Evolutionary conservation across 2,329 filamentous ascomycete species (phyloP), one percentile per base, ranked within the genome.

Genomic region (Mycogone perniciosa): DNA sequence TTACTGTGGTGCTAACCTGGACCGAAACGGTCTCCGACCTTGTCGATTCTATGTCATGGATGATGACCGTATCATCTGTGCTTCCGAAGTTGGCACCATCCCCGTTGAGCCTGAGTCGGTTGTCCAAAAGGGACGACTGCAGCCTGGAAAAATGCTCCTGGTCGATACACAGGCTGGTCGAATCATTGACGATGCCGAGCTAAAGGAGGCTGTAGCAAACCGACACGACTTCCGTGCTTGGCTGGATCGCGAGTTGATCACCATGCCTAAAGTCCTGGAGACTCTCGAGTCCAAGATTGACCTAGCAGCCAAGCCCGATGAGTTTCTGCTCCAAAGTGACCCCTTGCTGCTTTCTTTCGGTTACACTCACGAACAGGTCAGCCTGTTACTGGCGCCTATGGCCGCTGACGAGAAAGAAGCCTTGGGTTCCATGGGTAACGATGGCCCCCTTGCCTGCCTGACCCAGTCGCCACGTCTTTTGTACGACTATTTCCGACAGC

Each of bases 41-140:
- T 97, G 92, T 77, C 85, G 92, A 73, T 97, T 92, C 80, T 97
- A 97, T 68, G 85, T 97, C 44, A 90, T 93, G 70, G 89, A 96
- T 59, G 92, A 97, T 67, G 92, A 97, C 69, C 87, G 92, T 62
- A 96, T 97, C 64, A 90, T 97, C 61, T 97, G 92, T 70, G 92
- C 91, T 37, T 97, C 92, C 9, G 92, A 97, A 71, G 92, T 97
- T 56, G 92, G 92, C 63, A 92, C 92, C 8, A 96, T 97, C 57
- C 80, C 82, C 45, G 88, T 97, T 55, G 91, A 96, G 58, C 90
- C 92, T 2, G 90, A 96, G 74, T 81, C 82, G 44, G 84, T 97
- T 46, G 80, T 96, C 37, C 88, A 96, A 66, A 97, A 97, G 75
- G 92, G 92, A 31, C 86, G 92, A 64, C 76, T 97, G 54, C 89